Percentiles rank a stretch among this genome's conserved stretches.
Evolutionary conservation across 495 filamentous ascomycete genomes (phyloP).

Genomic region (Daldinia vernicosa): DNA sequence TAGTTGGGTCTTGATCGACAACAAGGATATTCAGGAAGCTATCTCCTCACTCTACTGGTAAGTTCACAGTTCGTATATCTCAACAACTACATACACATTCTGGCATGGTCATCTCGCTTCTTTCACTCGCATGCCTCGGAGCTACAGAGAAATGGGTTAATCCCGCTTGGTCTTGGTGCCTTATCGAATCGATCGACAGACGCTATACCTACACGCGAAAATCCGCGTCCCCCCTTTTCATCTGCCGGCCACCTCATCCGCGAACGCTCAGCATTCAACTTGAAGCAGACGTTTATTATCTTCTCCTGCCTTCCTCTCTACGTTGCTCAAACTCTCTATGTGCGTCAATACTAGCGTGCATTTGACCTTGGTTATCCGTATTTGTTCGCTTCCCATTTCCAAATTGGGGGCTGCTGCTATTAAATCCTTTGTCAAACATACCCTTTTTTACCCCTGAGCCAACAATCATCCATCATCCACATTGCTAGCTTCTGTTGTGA

Average conservation of each 20-base stretch:
- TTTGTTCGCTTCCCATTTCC: slow-evolving; percentile 48
- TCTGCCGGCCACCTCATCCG: slow-evolving; percentile 27
- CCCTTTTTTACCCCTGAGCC: slow-evolving; percentile 19
- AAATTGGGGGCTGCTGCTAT: slow-evolving; percentile 33
- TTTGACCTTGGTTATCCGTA: slow-evolving; percentile 35
- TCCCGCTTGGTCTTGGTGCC: not conserved
- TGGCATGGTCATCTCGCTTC: not conserved
- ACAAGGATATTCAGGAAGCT: slow-evolving; percentile 29
- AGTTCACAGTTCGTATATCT: slow-evolving; percentile 11
- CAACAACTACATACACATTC: not conserved
- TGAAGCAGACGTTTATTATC: slow-evolving; percentile 29
- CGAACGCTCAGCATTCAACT: slow-evolving; percentile 22
- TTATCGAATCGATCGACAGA: slow-evolving; percentile 5
- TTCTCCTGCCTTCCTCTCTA: slow-evolving; percentile 18
- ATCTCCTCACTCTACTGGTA: slow-evolving; percentile 18
- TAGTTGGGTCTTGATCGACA: slow-evolving; percentile 36
- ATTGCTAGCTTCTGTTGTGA: slow-evolving; percentile 27
- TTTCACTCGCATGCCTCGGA: slow-evolving; percentile 3
- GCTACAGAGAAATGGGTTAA: not conserved
- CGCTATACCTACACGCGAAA: slow-evolving; percentile 17
- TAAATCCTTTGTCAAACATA: slow-evolving; percentile 38
- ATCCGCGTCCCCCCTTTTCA: slow-evolving; percentile 17
- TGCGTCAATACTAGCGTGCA: slow-evolving; percentile 29
- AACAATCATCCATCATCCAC: slow-evolving; percentile 6
- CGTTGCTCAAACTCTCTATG: slow-evolving; percentile 38